phyloP scores from a whole-genome alignment of 1,139 yeast species.

The Geotrichum siamense region DNA sequence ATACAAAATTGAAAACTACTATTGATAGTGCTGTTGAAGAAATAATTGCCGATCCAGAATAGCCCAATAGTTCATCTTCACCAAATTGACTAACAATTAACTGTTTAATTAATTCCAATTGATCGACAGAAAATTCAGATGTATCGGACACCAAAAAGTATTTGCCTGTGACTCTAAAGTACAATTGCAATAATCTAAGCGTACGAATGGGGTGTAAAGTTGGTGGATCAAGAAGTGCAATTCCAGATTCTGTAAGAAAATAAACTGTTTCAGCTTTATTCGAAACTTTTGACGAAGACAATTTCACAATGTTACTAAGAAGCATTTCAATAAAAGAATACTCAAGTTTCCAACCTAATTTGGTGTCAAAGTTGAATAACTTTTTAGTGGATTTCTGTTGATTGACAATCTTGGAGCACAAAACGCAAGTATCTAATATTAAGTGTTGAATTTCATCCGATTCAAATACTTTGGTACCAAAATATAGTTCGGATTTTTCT shows the following conservation, averaged over 20 bases:
- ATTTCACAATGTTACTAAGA: slow-evolving; percentile 4
- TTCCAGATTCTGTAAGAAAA: slow-evolving; percentile 8
- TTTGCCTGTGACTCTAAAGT: slow-evolving; percentile 12
- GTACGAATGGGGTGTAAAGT: slow-evolving; percentile 13
- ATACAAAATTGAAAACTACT: slow-evolving; percentile 14
- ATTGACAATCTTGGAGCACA: not conserved
- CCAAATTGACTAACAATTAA: slow-evolving; percentile 3
- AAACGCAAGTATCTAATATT: slow-evolving; percentile 6
- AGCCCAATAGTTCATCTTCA: slow-evolving; percentile 9
- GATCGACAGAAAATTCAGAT: not conserved
- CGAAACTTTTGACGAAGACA: slow-evolving; percentile 5
- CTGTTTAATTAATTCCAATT: slow-evolving; percentile 5
- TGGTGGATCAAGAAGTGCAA: slow-evolving; percentile 4
- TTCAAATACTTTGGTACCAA: slow-evolving; percentile 3
- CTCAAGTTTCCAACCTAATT: not conserved
- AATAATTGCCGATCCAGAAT: slow-evolving; percentile 10
- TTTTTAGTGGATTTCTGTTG: not conserved
- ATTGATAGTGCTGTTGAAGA: slow-evolving; percentile 18
- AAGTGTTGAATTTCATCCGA: slow-evolving; percentile 8
- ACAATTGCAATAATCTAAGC: slow-evolving; percentile 12
- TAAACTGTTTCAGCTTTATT: slow-evolving; percentile 7
- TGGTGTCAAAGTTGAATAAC: not conserved
- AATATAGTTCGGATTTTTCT: slow-evolving; percentile 4
- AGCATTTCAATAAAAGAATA: slow-evolving; percentile 14
- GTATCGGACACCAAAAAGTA: not conserved